A percentile compares a stretch with the other conserved stretches of the same genome.
Conservation (phyloP, 2,329 filamentous ascomycete species). For the Fusarium staphyleae region DNA sequence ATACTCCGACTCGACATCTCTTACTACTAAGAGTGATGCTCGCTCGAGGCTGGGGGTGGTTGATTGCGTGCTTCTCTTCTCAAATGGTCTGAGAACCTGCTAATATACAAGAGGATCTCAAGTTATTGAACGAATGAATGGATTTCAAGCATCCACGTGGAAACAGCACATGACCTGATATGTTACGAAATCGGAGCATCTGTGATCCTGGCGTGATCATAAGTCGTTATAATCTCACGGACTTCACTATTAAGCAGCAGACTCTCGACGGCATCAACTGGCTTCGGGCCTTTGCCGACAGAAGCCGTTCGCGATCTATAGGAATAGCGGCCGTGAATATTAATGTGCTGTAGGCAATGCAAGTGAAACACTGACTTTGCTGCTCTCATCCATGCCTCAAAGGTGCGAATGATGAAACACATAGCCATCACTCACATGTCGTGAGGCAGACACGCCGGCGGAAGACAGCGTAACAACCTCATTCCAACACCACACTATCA, state of each 20-base stretch:
- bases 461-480: background rate
- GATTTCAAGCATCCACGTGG: constrained; percentile 1
- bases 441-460: background rate
- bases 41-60: background rate
- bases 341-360: background rate
- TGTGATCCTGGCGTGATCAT: constrained; percentile 5
- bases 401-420: background rate
- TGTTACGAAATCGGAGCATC: constrained; percentile 4
- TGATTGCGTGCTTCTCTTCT: background rate
- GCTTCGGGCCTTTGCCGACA: background rate
- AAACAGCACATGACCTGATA: constrained; percentile 14
- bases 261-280: constrained; percentile 1
- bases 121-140: background rate
- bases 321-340: background rate
- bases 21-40: background rate
- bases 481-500: constrained; percentile 12
- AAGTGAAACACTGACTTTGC: background rate
- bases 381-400: background rate
- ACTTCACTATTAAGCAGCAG: constrained; percentile 19
- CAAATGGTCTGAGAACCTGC: background rate
- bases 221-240: background rate
- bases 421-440: background rate
- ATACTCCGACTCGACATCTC: background rate
- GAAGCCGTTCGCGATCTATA: constrained; percentile 1
- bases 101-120: background rate